Evolutionary conservation across 805 yeast genomes (phyloP), one percentile per base, ranked within the genome.

Genomic region (Sporopachydermia quercuum): DNA sequence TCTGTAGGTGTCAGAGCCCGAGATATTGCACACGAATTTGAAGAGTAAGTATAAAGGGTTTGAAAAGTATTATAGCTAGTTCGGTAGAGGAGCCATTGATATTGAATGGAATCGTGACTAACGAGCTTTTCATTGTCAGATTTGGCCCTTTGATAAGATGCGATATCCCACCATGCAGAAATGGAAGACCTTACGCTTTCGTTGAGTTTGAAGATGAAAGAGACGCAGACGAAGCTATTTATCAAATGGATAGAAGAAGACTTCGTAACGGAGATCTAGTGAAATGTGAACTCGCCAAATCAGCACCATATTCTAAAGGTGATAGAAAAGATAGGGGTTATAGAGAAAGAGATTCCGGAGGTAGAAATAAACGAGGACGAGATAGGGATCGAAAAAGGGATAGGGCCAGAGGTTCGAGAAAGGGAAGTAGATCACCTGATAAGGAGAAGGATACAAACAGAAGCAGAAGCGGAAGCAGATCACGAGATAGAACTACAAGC

Each of bases 181-280:
- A 37, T 23, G 39, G 42, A n/a, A 39, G 42, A 40, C 46, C 52
- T 47, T 49, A 38, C 37, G 57, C 57, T 16, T 53, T 53, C 40
- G 55, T 53, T 15, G 57, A 53, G 40, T 53, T 45, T 39, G 57
- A 54, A 39, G 49, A 51, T 38, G 43, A 44, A 34, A 42, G 52
- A n/a, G 57, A 53, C 39, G 58, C 57, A 30, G 58, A 53, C 15
- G 57, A 53, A 41, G 57, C 57, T n/a, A 52, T 50, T 47, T 40
- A 51, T 19, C 55, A 53, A 40, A 44, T 53, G 53, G 57, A 53
- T 40, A 39, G 45, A 38, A 41, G 46, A 19, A 46, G 53, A 15
- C 42, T 53, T 34, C 41, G 45, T 13, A 38, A 47, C 5, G 56
- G 57, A 4, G 57, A 54, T 38, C 38, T 49, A 3, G 13, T 53